phyloP scores from a whole-genome alignment of 108 stramenopile species.

The Asterionellopsis glacialis region DNA sequence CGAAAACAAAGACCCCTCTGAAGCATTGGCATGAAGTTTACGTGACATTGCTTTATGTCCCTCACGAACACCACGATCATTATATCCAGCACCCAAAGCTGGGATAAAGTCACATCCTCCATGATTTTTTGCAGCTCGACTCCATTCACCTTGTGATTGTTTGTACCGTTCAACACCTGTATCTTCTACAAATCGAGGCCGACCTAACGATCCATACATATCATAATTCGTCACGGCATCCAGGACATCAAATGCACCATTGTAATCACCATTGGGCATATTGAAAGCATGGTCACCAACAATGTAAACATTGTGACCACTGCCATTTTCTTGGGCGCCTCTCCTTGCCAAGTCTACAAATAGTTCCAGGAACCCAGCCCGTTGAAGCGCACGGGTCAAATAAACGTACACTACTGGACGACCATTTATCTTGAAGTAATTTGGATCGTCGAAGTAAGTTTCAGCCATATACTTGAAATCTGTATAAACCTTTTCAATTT shows the following conservation, averaged over 20 bases:
- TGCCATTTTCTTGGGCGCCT: slow-evolving; percentile 6
- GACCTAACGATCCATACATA: slow-evolving; percentile 1
- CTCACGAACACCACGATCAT: slow-evolving; percentile 25
- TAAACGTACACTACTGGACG: slow-evolving; percentile 14
- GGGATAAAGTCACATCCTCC: slow-evolving; percentile 15
- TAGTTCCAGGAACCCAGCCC: background rate
- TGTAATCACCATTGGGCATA: background rate
- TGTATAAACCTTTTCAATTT: background rate
- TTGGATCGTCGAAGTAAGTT: background rate
- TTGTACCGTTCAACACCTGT: slow-evolving; percentile 13
- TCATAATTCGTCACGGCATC: slow-evolving; percentile 15
- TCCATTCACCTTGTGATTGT: slow-evolving; percentile 17
- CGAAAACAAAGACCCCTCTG: slow-evolving; percentile 11
- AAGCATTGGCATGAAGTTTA: slow-evolving; percentile 1
- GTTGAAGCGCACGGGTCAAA: background rate
- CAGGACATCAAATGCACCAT: slow-evolving; percentile 1
- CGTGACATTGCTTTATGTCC: slow-evolving; percentile 32
- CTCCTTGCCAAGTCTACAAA: background rate
- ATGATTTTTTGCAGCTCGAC: slow-evolving; percentile 7
- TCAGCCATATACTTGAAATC: slow-evolving; percentile 1
- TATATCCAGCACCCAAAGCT: slow-evolving; percentile 25
- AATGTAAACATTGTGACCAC: slow-evolving; percentile 12
- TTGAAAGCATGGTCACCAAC: slow-evolving; percentile 8
- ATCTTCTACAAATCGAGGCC: slow-evolving; percentile 1
- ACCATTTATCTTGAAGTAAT: slow-evolving; percentile 5